Evolutionary conservation across 768 basidiomycete species (phyloP).

Genomic region (Pleurotus sapidus): DNA sequence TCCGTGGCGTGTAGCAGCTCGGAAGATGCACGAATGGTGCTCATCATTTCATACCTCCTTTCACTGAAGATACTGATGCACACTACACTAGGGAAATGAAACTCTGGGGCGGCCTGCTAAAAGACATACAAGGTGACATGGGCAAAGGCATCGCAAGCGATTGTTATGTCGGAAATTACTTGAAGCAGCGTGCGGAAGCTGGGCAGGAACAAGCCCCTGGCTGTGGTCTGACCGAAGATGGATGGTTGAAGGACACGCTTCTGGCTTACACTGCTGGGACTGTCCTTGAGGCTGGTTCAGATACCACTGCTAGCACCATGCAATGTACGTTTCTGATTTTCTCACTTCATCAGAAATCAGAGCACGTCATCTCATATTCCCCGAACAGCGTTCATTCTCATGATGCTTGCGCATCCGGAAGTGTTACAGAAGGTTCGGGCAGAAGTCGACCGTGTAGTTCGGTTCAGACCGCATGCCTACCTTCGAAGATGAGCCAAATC

Average conservation of each 20-base stretch:
- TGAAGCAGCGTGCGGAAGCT: slow-evolving; percentile 18
- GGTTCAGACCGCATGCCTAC: slow-evolving; percentile 34
- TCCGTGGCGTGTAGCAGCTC: background rate
- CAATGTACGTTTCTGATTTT: slow-evolving; percentile 21
- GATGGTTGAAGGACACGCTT: slow-evolving; percentile 25
- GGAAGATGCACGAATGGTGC: slow-evolving; percentile 19
- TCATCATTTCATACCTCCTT: background rate
- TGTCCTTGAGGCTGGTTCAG: slow-evolving; percentile 26
- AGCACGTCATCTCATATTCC: slow-evolving; percentile 1
- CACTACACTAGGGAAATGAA: slow-evolving; percentile 18
- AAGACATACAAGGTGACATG: slow-evolving; percentile 19
- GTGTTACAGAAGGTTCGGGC: slow-evolving; percentile 50
- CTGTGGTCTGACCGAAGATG: slow-evolving; percentile 22
- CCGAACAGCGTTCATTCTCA: slow-evolving; percentile 13
- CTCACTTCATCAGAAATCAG: slow-evolving; percentile 16
- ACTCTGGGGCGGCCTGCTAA: slow-evolving; percentile 22
- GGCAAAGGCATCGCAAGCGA: slow-evolving; percentile 15
- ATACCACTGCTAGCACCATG: slow-evolving; percentile 24
- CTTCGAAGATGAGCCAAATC: slow-evolving; percentile 35
- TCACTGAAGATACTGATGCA: background rate
- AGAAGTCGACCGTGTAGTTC: slow-evolving; percentile 46
- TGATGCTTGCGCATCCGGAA: slow-evolving; percentile 25
- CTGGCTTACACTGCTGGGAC: slow-evolving; percentile 24
- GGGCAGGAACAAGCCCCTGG: slow-evolving; percentile 21
- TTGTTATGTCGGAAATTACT: slow-evolving; percentile 19